phyloP scores from a whole-genome alignment of 2,329 filamentous ascomycete genomes.

The Chrysoporthe puriensis region DNA sequence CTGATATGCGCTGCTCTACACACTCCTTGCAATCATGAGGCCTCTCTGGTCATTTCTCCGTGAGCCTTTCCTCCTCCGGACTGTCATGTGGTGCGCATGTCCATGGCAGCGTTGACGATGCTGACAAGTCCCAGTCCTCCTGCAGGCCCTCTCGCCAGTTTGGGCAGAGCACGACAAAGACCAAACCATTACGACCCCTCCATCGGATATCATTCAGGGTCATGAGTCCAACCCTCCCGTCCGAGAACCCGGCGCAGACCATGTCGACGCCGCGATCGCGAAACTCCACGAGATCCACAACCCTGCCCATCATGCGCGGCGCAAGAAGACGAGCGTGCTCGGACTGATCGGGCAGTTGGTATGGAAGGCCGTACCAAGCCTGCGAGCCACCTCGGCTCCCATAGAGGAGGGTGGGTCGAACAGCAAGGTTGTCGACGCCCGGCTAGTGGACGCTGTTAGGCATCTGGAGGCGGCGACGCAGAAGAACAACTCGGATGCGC shows the following conservation, averaged over 20 bases:
- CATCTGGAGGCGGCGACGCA: constrained; percentile 57
- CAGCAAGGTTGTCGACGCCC: constrained; percentile 43
- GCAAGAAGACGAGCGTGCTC: constrained; percentile 49
- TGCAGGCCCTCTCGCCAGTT: constrained; percentile 47
- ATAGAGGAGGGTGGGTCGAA: constrained; percentile 36
- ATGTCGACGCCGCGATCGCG: constrained; percentile 55
- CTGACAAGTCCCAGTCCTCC: constrained; percentile 44
- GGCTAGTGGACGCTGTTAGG: constrained; percentile 54
- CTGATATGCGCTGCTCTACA: constrained; percentile 27
- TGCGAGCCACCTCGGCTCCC: constrained; percentile 52
- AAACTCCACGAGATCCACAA: constrained; percentile 55
- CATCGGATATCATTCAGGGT: constrained; percentile 23
- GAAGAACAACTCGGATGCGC: constrained; percentile 75
- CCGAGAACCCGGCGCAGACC: constrained; percentile 49
- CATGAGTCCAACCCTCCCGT: constrained; percentile 26
- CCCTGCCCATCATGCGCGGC: constrained; percentile 45
- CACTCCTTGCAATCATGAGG: constrained; percentile 25
- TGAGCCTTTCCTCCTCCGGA: constrained; percentile 37
- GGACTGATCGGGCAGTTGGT: constrained; percentile 48
- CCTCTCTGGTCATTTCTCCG: constrained; percentile 40
- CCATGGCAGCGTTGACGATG: constrained; percentile 27
- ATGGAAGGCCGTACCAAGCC: constrained; percentile 53
- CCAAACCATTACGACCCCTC: constrained; percentile 26
- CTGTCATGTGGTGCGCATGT: constrained; percentile 20
- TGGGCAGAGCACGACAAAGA: constrained; percentile 43